phyloP scores from a whole-genome alignment of 345 rosid genomes.

The Hibiscus trionum region DNA sequence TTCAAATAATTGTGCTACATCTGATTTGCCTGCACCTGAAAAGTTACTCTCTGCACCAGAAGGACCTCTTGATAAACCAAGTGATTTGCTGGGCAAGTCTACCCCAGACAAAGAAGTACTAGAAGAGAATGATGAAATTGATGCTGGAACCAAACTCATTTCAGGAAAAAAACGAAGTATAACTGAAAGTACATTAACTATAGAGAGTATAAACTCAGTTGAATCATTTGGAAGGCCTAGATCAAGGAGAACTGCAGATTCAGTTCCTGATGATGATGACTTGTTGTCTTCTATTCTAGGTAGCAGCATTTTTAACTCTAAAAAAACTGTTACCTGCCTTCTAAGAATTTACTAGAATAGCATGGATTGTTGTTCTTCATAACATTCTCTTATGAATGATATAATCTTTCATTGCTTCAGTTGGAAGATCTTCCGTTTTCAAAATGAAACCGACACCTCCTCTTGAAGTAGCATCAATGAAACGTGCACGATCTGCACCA shows the following conservation, averaged over 20 bases:
- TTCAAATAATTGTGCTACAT: constrained; percentile 21
- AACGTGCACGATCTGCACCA: constrained; percentile 52
- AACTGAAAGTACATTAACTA: constrained; percentile 49
- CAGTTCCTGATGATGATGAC: constrained; percentile 92
- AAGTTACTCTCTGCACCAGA: constrained; percentile 59
- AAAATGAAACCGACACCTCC: constrained; percentile 63
- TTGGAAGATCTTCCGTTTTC: constrained; percentile 69
- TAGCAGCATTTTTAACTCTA: constrained; percentile 20
- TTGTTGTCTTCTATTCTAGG: constrained; percentile 92
- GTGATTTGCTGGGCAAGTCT: constrained; percentile 40
- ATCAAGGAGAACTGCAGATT: constrained; percentile 49
- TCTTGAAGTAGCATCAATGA: constrained; percentile 49
- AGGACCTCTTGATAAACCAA: constrained; percentile 34
- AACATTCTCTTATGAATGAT: not conserved
- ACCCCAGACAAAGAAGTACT: constrained; percentile 53
- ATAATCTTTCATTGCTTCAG: constrained; percentile 29
- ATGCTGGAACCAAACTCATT: constrained; percentile 31
- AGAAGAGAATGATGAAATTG: constrained; percentile 28
- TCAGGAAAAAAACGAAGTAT: constrained; percentile 69
- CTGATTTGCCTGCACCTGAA: constrained; percentile 69
- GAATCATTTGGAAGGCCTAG: constrained; percentile 54
- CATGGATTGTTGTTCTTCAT: not conserved
- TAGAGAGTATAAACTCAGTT: constrained; percentile 51
- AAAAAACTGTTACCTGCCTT: not conserved
- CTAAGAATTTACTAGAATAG: not conserved